Evolutionary conservation across 108 stramenopile genomes (phyloP).

Genomic region (Cylindrotheca fusiformis): DNA sequence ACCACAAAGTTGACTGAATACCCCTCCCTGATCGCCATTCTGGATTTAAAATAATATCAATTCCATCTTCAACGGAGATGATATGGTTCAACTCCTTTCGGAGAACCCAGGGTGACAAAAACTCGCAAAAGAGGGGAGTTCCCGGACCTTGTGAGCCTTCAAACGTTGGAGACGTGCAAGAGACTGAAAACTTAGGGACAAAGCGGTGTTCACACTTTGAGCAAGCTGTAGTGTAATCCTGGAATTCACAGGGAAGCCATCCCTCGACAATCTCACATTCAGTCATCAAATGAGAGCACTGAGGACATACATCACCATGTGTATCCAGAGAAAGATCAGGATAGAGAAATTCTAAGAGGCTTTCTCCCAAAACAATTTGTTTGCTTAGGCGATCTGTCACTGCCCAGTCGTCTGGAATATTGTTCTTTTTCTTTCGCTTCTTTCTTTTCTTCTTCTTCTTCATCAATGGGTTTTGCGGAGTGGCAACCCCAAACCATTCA

Average conservation of each 20-base stretch:
- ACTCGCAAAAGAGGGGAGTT: conserved; percentile 81
- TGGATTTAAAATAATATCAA: conserved; percentile 67
- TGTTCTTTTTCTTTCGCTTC: conserved; percentile 19
- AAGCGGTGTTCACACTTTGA: conserved; percentile 73
- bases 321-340: conserved; percentile 73
- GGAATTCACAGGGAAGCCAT: conserved; percentile 65
- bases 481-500: conserved; percentile 19
- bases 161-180: conserved; percentile 54
- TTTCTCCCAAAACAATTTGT: conserved; percentile 71
- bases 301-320: conserved; percentile 67
- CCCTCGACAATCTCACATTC: conserved; percentile 65
- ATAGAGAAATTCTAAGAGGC: conserved; percentile 75
- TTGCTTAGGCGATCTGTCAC: conserved; percentile 43
- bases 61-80: conserved; percentile 38
- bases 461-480: not conserved
- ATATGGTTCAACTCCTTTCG: conserved; percentile 68
- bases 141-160: conserved; percentile 74
- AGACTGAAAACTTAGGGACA: conserved; percentile 77
- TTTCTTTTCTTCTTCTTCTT: conserved; percentile 17
- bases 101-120: conserved; percentile 86
- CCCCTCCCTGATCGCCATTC: conserved; percentile 61
- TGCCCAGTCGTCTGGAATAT: not conserved
- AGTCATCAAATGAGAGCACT: conserved; percentile 57
- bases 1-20: conserved; percentile 78
- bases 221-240: conserved; percentile 72